Base-by-base conservation (phyloP, 495 filamentous ascomycete genomes). In the Penicillium silybi region DNA sequence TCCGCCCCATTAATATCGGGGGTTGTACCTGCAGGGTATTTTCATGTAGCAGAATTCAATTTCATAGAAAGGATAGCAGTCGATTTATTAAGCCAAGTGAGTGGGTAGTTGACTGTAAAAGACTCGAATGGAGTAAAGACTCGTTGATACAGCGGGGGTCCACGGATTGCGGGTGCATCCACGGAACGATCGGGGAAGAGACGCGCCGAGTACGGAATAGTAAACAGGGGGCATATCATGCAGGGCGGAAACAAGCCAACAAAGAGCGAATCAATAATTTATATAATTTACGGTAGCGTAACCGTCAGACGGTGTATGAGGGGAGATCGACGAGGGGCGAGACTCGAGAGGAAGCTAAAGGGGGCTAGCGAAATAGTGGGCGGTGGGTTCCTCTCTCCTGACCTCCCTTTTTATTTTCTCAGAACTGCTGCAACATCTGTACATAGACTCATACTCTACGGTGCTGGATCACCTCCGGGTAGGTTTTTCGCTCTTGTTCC, bases 241-340 rank as follows among this genome's bases (percentile, higher is more conserved):
- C 11, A 10, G 38, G 22, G 22, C 22, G 38, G 38, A 41, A 41
- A 18, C n/a, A 17, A 18, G 15, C 38, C 38, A 17, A 41, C 5
- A 13, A 20, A 41, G 3, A 23, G 11, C n/a, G 2, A 43, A 43
- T 43, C 29, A 43, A 43, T 43, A 52, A 22, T 45, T n/a, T n/a
- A n/a, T n/a, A n/a, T n/a, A n/a, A n/a, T n/a, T n/a, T 6, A 46
- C 4, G 9, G 46, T 50, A 17, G 44, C 23, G 19, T 20, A 38
- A 10, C n/a, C 35, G 41, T 55, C 54, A 61, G 57, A 63, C 57
- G 62, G 62, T 62, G 62, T 64, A 58, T 62, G 61, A 52, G 46
- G 20, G 46, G 29, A 10, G 56, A 62, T 62, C 62, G 53, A 56
- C 58, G 52, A 51, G 48, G 58, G 59, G 54, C 59, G 50, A 62